Conservation (phyloP, 257 asterid species). For the Petrea volubilis region DNA sequence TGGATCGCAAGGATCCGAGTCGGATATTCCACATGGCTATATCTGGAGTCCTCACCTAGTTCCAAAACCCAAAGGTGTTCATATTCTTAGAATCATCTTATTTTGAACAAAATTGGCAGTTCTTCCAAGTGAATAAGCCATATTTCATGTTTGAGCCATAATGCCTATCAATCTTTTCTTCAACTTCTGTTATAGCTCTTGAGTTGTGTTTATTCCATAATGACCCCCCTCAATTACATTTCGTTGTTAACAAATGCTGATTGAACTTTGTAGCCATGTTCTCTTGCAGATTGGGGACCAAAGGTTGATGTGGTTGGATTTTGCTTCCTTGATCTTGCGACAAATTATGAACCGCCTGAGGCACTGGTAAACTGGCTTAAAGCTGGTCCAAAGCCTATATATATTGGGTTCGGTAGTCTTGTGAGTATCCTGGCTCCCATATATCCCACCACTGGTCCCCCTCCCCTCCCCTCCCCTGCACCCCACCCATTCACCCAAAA, state of each 20-base stretch:
- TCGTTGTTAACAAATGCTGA: slow-evolving; percentile 16
- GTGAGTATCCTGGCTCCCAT: slow-evolving; percentile 48
- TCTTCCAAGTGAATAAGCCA: slow-evolving; percentile 10
- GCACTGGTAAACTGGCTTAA: slow-evolving; percentile 81
- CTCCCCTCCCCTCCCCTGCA: background rate
- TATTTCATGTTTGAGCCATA: slow-evolving; percentile 6
- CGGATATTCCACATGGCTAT: slow-evolving; percentile 86
- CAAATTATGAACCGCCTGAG: slow-evolving; percentile 87
- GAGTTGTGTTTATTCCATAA: slow-evolving; percentile 1
- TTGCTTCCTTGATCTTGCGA: slow-evolving; percentile 97
- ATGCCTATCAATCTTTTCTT: background rate
- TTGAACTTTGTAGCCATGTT: slow-evolving; percentile 28
- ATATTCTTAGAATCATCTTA: slow-evolving; percentile 17
- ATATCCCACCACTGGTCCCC: slow-evolving; percentile 3
- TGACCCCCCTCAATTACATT: background rate
- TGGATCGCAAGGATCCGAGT: slow-evolving; percentile 84
- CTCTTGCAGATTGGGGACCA: slow-evolving; percentile 94
- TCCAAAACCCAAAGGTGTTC: slow-evolving; percentile 93
- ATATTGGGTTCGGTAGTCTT: slow-evolving; percentile 85
- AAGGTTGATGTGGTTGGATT: slow-evolving; percentile 96
- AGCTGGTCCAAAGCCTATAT: slow-evolving; percentile 85
- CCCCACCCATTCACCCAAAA: too few relatives aligned
- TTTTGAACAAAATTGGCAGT: background rate
- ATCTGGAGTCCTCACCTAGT: slow-evolving; percentile 99
- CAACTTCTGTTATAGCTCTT: slow-evolving; percentile 7